Base-by-base conservation (phyloP, 331 rosid species). In the Malus hybrid region DNA sequence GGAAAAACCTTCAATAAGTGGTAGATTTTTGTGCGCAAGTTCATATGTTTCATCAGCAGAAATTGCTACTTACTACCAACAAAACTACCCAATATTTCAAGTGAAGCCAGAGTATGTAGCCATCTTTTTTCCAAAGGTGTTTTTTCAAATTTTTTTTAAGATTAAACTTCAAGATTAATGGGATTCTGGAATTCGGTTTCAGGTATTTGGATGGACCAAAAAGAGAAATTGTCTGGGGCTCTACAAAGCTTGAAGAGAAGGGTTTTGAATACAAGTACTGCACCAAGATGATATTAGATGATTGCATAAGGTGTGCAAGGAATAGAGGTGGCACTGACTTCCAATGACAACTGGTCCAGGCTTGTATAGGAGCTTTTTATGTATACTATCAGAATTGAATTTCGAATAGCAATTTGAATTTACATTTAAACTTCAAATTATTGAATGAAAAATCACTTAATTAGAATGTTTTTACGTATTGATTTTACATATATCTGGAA, bases 181-280 rank as follows among this genome's bases (percentile, higher is more conserved):
- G 24, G 68, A 16, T 15, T 65, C 60, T 62, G 62, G 8, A 60
- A 75, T 73, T 71, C 33, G 46, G 55, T 82, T 76, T 63, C 87
- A 90, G 93, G 76, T 10, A 61, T 67, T 46, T 66, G 48, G 81
- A 83, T 63, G 85, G 29, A 65, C 77, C 69, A 10, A 68, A 31
- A 13, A 77, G 76, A 78, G 78, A 85, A 57, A 75, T 88, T 22
- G 69, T 71, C 32, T 80, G 78, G 86, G 71, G 59, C 11, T 80
- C 83, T 27, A 85, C 67, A 28, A 85, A 88, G 84, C 80, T 88
- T 13, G 59, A 32, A 28, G 87, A 78, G 63, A 77, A 73, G 75
- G 93, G 96, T 28, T 88, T 88, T 74, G 77, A n/a, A 2, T 88
- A 68, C 78, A 90, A 77, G 55, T 80, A 76, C 56, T 85, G 76